Percentiles rank a stretch among this genome's conserved stretches.
phyloP scores from a whole-genome alignment of 148 eudicot genomes.

The Chenopodium album region DNA sequence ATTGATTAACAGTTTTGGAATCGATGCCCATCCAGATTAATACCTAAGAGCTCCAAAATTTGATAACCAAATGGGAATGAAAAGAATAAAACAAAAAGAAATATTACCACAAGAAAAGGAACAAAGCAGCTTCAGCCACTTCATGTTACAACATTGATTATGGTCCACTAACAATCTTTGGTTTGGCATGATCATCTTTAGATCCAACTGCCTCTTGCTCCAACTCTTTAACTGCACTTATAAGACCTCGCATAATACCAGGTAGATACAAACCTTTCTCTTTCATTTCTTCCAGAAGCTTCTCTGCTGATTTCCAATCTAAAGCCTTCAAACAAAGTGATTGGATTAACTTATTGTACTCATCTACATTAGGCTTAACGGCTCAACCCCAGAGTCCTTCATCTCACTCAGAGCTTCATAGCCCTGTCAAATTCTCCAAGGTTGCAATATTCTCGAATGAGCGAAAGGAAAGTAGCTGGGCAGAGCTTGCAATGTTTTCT shows the following conservation, averaged over 20 bases:
- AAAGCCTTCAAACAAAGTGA: constrained; percentile 85
- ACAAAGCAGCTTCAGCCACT: constrained; percentile 1
- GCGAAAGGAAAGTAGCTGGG: constrained; percentile 61
- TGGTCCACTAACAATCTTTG: constrained; percentile 16
- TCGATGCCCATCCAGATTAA: neutral
- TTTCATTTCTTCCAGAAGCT: constrained; percentile 65
- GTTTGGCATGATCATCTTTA: constrained; percentile 32
- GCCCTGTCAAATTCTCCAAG: constrained; percentile 73
- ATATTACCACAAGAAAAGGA: constrained; percentile 21
- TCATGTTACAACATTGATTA: neutral
- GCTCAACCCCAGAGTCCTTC: constrained; percentile 62
- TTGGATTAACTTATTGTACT: constrained; percentile 78
- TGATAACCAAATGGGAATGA: constrained; percentile 4
- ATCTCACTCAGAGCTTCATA: constrained; percentile 63
- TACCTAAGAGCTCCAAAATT: constrained; percentile 9
- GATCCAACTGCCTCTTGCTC: constrained; percentile 44
- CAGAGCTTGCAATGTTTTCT: constrained; percentile 57
- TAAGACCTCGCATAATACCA: constrained; percentile 62
- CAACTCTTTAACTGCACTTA: constrained; percentile 73
- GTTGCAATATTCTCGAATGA: constrained; percentile 86
- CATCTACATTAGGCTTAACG: constrained; percentile 72
- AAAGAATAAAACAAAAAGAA: constrained; percentile 21
- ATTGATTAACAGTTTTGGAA: neutral
- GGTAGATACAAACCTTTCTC: constrained; percentile 61
- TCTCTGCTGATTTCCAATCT: constrained; percentile 84